phyloP scores from a whole-genome alignment of 2,329 filamentous ascomycete genomes.

The Diaporthe citrichinensis region DNA sequence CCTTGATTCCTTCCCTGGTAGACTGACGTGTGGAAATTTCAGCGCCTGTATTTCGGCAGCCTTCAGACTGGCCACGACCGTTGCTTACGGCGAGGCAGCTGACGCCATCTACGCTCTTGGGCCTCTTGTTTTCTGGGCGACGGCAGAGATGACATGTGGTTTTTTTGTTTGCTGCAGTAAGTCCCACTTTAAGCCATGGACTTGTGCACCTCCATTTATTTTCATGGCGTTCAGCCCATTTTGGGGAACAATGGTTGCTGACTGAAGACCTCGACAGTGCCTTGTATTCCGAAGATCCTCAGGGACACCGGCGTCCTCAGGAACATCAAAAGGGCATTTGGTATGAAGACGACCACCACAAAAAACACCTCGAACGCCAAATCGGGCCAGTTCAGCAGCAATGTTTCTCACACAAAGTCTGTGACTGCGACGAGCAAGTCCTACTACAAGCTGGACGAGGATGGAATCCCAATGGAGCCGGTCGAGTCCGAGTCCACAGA shows the following conservation, averaged over 20 bases:
- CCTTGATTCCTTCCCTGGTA: background rate
- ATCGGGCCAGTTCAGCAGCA: background rate
- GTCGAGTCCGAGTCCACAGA: conserved; percentile 11
- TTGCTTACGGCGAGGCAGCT: conserved; percentile 48
- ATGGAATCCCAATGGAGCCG: conserved; percentile 30
- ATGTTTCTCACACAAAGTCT: background rate
- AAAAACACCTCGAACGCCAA: background rate
- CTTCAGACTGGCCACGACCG: conserved; percentile 54
- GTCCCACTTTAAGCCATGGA: background rate
- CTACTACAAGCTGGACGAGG: conserved; percentile 40
- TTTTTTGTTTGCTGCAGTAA: conserved; percentile 52
- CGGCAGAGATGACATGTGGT: conserved; percentile 60
- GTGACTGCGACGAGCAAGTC: conserved; percentile 18
- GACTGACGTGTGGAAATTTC: background rate
- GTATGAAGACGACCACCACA: conserved; percentile 38
- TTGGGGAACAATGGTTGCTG: background rate
- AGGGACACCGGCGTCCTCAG: conserved; percentile 42
- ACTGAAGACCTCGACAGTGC: conserved; percentile 2
- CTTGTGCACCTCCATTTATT: background rate
- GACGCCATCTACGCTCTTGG: conserved; percentile 56
- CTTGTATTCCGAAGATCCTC: conserved; percentile 41
- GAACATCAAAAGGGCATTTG: conserved; percentile 44
- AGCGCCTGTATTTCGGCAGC: conserved; percentile 58
- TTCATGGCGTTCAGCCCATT: background rate
- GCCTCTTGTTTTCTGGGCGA: conserved; percentile 59